phyloP scores from a whole-genome alignment of 164 flowering plant species.

The Protea cynaroides region DNA sequence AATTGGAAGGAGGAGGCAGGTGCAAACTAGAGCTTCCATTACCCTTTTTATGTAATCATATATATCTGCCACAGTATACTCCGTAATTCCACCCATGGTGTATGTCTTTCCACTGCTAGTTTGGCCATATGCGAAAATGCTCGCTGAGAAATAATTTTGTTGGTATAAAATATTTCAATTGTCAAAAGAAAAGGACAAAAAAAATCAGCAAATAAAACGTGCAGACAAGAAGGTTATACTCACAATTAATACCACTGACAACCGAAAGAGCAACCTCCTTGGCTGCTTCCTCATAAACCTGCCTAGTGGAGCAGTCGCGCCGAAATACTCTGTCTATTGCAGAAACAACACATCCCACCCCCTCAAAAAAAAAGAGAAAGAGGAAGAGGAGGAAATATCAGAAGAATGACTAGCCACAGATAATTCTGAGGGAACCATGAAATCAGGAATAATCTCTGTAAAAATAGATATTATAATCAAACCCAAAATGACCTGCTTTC shows the following conservation, averaged over 20 bases:
- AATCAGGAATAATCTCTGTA: neutral
- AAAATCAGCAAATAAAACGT: neutral
- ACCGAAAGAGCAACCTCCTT: conserved; percentile 79
- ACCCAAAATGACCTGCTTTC: too few species aligned
- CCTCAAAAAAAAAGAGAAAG: neutral
- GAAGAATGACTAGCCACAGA: neutral
- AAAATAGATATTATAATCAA: too few species aligned
- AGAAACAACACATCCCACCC: neutral
- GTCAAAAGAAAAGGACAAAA: conserved; percentile 1
- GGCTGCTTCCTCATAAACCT: conserved; percentile 78
- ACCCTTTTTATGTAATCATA: conserved; percentile 68
- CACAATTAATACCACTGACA: conserved; percentile 79
- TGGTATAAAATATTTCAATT: conserved; percentile 4
- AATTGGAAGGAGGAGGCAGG: neutral
- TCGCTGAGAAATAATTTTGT: conserved; percentile 43
- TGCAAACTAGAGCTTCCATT: neutral
- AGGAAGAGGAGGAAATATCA: neutral
- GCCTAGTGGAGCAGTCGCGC: conserved; percentile 42
- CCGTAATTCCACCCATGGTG: conserved; percentile 88
- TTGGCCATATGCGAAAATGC: conserved; percentile 93
- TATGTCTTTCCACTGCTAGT: conserved; percentile 99
- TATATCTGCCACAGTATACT: conserved; percentile 64
- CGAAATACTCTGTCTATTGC: conserved; percentile 75
- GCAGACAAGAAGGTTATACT: conserved; percentile 21
- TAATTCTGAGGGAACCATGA: neutral